These are phyloP conservation scores for Claviceps arundinis DNA, from an alignment of 2,329 filamentous ascomycete species.

Conservation along the genomic window DNA sequence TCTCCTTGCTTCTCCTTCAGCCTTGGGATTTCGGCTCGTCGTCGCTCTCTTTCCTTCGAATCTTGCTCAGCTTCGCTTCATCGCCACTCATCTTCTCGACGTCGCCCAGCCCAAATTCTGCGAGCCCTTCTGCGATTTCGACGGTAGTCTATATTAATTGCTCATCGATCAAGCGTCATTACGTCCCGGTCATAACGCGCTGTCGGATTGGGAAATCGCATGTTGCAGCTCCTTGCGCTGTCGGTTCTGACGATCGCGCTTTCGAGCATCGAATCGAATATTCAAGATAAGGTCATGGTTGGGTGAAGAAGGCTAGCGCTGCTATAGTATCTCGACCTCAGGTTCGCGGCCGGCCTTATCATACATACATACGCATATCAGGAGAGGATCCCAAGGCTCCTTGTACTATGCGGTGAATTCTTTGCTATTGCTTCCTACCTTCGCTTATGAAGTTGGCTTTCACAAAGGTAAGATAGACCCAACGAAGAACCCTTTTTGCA, in stretches of 20 bases:
- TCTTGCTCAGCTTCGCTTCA: background rate
- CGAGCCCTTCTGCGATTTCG: background rate
- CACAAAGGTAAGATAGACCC: background rate
- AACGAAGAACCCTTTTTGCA: too few relatives aligned
- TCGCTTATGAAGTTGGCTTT: background rate
- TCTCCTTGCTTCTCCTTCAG: background rate
- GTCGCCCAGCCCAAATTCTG: background rate
- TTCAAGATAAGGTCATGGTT: background rate
- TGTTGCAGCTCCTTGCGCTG: background rate
- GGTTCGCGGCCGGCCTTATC: background rate
- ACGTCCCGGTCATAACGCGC: background rate
- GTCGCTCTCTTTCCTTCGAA: background rate
- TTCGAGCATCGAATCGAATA: background rate
- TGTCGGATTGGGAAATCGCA: background rate
- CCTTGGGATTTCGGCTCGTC: background rate
- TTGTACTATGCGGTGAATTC: constrained; percentile 3
- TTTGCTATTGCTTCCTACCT: background rate
- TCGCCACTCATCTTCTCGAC: background rate
- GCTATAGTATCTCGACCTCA: background rate
- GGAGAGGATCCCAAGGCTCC: background rate
- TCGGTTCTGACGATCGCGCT: background rate
- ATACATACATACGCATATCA: constrained; percentile 2
- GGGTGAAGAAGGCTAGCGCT: background rate
- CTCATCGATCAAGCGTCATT: background rate
- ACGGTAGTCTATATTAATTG: background rate